Conservation (phyloP, 257 asterid genomes). For the Paulownia fortunei region DNA sequence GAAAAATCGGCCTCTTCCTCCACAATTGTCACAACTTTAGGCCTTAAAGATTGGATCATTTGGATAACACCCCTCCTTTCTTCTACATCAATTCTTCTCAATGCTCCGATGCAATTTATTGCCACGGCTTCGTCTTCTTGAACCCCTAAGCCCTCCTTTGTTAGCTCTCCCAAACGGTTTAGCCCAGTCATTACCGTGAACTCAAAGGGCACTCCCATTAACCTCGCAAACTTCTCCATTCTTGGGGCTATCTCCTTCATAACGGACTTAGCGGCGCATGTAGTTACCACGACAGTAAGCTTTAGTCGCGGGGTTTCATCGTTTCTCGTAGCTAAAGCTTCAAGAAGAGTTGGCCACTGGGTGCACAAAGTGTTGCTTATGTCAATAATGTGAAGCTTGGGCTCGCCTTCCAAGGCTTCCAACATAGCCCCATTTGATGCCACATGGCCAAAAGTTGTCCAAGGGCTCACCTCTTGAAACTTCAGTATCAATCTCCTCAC, state of each 20-base stretch:
- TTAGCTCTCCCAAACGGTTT: slow-evolving; percentile 51
- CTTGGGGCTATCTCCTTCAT: slow-evolving; percentile 83
- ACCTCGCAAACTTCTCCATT: slow-evolving; percentile 84
- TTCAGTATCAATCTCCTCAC: slow-evolving; percentile 58
- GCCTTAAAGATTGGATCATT: slow-evolving; percentile 52
- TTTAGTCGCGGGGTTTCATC: slow-evolving; percentile 80
- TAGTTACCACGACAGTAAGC: slow-evolving; percentile 66
- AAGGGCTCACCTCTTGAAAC: slow-evolving; percentile 94
- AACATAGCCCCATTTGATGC: slow-evolving; percentile 89
- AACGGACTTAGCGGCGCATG: slow-evolving; percentile 46
- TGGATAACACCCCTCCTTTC: slow-evolving; percentile 44
- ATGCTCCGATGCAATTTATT: slow-evolving; percentile 69
- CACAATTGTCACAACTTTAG: slow-evolving; percentile 70
- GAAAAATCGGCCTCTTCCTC: slow-evolving; percentile 90
- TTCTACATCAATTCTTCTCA: slow-evolving; percentile 42
- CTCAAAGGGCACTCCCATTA: slow-evolving; percentile 98
- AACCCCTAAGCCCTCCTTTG: slow-evolving; percentile 55
- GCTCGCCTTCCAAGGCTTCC: slow-evolving; percentile 80
- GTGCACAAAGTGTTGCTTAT: slow-evolving; percentile 85
- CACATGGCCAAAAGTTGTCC: slow-evolving; percentile 96
- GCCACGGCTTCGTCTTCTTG: slow-evolving; percentile 72
- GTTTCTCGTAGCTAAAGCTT: slow-evolving; percentile 76
- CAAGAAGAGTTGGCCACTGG: slow-evolving; percentile 93
- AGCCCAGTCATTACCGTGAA: slow-evolving; percentile 53
- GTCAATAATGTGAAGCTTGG: slow-evolving; percentile 75